Evolutionary conservation across 345 rosid genomes (phyloP).

Genomic region (Lumnitzera racemosa): DNA sequence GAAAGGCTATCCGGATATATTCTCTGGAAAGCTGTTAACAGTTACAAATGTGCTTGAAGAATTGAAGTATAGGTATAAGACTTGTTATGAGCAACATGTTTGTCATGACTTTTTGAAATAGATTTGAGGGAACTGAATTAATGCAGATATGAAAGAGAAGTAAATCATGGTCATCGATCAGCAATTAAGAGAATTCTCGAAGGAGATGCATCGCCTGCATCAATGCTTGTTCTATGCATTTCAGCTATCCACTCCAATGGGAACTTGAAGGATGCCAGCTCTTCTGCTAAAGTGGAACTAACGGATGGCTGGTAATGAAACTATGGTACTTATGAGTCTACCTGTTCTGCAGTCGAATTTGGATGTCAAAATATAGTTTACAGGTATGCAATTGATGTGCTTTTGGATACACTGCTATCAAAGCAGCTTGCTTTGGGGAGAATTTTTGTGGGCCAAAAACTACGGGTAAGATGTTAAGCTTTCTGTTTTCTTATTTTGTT

Average conservation of each 20-base stretch:
- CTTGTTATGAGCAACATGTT: constrained; percentile 9
- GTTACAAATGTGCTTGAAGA: constrained; percentile 79
- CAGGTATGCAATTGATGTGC: constrained; percentile 79
- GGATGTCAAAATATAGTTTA: constrained; percentile 13
- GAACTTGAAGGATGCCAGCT: constrained; percentile 25
- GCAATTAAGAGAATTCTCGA: constrained; percentile 81
- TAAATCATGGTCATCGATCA: constrained; percentile 82
- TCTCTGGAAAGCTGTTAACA: constrained; percentile 58
- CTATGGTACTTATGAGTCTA: constrained; percentile 7
- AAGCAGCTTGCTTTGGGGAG: constrained; percentile 64
- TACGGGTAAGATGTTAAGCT: constrained; percentile 42
- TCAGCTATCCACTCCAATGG: constrained; percentile 37
- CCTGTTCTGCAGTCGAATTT: constrained; percentile 7
- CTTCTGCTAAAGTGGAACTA: constrained; percentile 50
- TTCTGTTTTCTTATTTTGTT: constrained; percentile 9
- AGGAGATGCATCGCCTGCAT: constrained; percentile 74
- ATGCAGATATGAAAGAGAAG: constrained; percentile 85
- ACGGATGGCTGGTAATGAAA: constrained; percentile 90
- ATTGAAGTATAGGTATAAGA: constrained; percentile 75
- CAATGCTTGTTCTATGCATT: constrained; percentile 71
- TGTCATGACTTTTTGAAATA: constrained; percentile 6
- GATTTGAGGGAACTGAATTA: constrained; percentile 13
- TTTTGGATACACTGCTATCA: constrained; percentile 55
- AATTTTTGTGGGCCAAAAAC: constrained; percentile 82
- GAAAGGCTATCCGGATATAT: constrained; percentile 44